Evolutionary conservation across 2,329 filamentous ascomycete genomes (phyloP), one percentile per base, ranked within the genome.

Genomic region (Sarocladium kiliense): DNA sequence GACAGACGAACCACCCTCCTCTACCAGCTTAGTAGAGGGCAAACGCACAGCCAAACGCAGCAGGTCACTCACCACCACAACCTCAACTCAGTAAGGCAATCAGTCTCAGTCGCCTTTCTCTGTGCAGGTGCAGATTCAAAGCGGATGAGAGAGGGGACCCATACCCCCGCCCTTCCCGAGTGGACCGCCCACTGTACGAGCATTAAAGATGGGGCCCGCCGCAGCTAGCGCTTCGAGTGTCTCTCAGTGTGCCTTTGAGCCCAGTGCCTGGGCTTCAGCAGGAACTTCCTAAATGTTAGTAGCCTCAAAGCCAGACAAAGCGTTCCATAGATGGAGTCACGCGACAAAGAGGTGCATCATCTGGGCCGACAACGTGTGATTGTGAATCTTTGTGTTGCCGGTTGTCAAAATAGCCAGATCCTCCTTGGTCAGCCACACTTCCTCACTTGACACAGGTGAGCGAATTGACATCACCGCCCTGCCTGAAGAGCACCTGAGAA

Each of bases 141-240:
- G 12, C 6, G 30, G 30, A 11, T 21, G n/a, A 51, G 7, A 25
- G 47, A 3, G 3, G 7, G 12, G 23, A 16, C 16, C 47, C 47
- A 51, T 27, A 36, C 47, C 47, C 47, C 47, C 47, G 47, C 47
- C 47, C 26, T 51, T 51, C 47, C 47, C 47, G 47, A 25, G 47
- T 51, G 30, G 47, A 18, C n/a, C 27, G 16, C 27, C 47, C 47
- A 51, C 27, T 51, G 47, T 51, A 51, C 30, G 47, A 51, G 47
- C 44, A 30, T 23, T 47, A 27, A 47, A 27, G 25, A 19, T 34
- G 47, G 26, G 47, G n/a, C 26, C 25, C 47, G 47, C 47, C 19
- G 47, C 30, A n/a, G n/a, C 30, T 51, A 36, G 47, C 47, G 27
- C 30, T 47, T n/a, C n/a, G 25, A 21, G 7, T 51, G 47, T 51